Evolutionary conservation across 495 filamentous ascomycete genomes (phyloP).

Genomic region (Darksidea phi): DNA sequence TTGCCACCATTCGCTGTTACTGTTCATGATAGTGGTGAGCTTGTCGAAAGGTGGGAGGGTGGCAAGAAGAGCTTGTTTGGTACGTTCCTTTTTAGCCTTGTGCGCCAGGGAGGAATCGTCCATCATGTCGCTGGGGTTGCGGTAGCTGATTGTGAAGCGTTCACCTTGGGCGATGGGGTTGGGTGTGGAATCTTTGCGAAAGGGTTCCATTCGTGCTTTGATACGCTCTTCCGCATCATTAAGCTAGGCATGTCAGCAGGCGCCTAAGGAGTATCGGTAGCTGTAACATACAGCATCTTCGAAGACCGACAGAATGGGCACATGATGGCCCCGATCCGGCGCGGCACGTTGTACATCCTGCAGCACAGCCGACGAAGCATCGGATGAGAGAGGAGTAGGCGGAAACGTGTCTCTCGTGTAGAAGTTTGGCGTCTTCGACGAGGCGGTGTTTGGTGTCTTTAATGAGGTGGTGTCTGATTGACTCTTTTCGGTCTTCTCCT

Average conservation of each 20-base stretch:
- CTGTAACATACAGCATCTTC: constrained; percentile 33
- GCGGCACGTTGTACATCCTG: constrained; percentile 3
- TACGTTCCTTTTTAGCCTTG: constrained; percentile 26
- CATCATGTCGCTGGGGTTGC: constrained; percentile 19
- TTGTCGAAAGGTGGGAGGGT: constrained; percentile 32
- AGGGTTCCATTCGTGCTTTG: constrained; percentile 19
- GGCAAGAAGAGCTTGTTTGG: constrained; percentile 25
- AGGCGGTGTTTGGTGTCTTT: constrained; percentile 10
- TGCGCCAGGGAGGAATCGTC: not conserved
- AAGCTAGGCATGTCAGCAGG: constrained; percentile 22
- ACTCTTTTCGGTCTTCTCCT: constrained; percentile 31
- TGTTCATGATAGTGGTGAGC: constrained; percentile 20
- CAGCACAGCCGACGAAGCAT: constrained; percentile 24
- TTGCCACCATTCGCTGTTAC: constrained; percentile 36
- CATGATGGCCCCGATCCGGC: constrained; percentile 23
- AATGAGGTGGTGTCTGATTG: too few species aligned
- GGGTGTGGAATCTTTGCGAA: constrained; percentile 6
- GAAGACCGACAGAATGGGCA: constrained; percentile 34
- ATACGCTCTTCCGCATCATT: constrained; percentile 30
- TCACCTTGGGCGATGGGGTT: constrained; percentile 1
- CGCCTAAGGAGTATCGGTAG: not conserved
- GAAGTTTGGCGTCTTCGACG: constrained; percentile 25
- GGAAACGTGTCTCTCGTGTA: constrained; percentile 18
- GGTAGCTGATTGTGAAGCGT: constrained; percentile 22
- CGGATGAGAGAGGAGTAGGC: constrained; percentile 32